Evolutionary conservation across 345 rosid genomes (phyloP), one percentile per base, ranked within the genome.

Genomic region (Eucalyptus melliodora): DNA sequence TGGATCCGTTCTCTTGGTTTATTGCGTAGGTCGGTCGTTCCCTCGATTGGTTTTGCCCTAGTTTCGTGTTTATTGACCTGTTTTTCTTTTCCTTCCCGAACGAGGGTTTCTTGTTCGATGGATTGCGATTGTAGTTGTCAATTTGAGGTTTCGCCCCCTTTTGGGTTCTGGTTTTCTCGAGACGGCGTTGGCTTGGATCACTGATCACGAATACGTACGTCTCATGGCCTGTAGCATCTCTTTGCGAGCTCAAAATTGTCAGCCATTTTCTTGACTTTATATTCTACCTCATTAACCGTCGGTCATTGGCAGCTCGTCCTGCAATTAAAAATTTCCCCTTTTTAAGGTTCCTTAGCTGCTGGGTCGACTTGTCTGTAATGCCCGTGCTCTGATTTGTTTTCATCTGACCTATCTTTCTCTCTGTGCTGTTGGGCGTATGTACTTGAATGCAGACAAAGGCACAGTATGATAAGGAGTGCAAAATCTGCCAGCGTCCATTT

Each of bases 401-500:
- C 24, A 19, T 34, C 82, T 72, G 82, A 72, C 26, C 24, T 17
- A 19, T 72, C 26, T 72, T 19, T 72, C 44, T 72, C 82, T 34
- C 3, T 34, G 85, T 77, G 85, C 47, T 77, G 47, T 40, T 77
- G 85, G 47, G 85, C 27, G 44, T 21, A 23, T 40, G 83, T 21
- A 21, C 91, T 86, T 90, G 60, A 31, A 59, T 92, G 90, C 91
- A 97, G 99, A 96, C 99, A 16, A 92, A 89, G 89, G 98, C 99
- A 60, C 93, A 95, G 77, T 97, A 94, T 91, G 99, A 97, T 87
- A 97, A 98, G 92, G 99, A 97, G 91, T 98, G 99, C 95, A 98
- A 98, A 94, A 98, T 98, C 86, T 98, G 99, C 89, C 96, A 98
- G 2, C 92, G 99, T 19, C 99, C 99, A 8, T 97, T 97, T 90